phyloP scores from a whole-genome alignment of 345 rosid species.

The Eucalyptus sp. region DNA sequence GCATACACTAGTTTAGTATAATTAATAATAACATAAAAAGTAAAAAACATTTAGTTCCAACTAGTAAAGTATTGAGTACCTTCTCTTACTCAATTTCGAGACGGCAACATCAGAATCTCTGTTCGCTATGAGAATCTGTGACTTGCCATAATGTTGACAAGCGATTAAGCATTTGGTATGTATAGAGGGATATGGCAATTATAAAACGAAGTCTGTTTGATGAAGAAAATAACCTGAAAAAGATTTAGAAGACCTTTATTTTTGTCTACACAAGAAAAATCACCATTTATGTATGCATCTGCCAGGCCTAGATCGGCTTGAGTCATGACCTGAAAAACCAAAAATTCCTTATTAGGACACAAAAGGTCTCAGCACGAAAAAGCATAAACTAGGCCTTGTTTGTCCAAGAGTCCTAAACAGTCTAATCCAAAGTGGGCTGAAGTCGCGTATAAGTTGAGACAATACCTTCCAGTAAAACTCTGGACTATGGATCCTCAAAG shows the following conservation, averaged over 20 bases:
- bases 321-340: constrained; percentile 51
- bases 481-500: constrained; percentile 61
- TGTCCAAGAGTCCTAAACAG: background rate
- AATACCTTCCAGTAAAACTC: constrained; percentile 88
- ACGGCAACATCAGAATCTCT: constrained; percentile 31
- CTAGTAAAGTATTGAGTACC: constrained; percentile 15
- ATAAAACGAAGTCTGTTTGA: background rate
- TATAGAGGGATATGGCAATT: background rate
- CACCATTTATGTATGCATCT: constrained; percentile 75
- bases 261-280: constrained; percentile 68
- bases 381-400: background rate
- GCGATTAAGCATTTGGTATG: background rate
- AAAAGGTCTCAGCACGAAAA: background rate
- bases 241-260: constrained; percentile 65
- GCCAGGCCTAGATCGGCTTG: constrained; percentile 95
- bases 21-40: background rate
- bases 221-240: constrained; percentile 29
- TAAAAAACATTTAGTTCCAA: background rate
- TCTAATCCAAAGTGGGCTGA: background rate
- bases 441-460: background rate
- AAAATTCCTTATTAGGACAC: background rate
- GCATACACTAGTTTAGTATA: background rate
- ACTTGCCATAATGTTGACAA: background rate
- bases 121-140: constrained; percentile 67
- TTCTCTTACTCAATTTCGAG: constrained; percentile 41